A percentile compares a stretch with the other conserved stretches of the same genome.
Evolutionary conservation across 2,329 filamentous ascomycete genomes (phyloP).

Genomic region (Coniella lustricola): DNA sequence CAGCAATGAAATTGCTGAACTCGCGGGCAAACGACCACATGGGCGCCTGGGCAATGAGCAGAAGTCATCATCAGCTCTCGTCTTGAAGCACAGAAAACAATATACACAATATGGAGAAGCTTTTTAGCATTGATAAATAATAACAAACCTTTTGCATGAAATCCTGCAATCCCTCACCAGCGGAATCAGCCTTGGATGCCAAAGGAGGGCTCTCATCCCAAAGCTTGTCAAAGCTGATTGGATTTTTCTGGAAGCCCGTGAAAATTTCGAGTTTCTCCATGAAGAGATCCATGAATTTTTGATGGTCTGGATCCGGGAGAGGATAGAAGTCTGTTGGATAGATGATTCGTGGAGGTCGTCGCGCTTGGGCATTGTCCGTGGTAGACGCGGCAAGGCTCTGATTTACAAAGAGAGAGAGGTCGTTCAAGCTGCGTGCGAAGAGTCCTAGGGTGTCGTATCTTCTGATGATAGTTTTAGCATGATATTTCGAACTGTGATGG

Average conservation of each 20-base stretch:
- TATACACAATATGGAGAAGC: too few species aligned
- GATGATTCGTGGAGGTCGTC: constrained; percentile 4
- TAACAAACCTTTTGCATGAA: constrained; percentile 9
- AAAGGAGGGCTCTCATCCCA: constrained; percentile 7
- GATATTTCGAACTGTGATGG: neutral
- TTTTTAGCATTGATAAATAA: too few species aligned
- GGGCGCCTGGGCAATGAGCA: constrained; percentile 3
- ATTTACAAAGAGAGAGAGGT: constrained; percentile 4
- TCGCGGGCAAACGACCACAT: constrained; percentile 12
- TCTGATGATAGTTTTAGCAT: neutral
- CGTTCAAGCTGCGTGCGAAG: constrained; percentile 4
- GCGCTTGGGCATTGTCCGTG: neutral
- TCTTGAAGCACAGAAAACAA: neutral
- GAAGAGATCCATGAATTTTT: constrained; percentile 7
- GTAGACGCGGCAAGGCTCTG: constrained; percentile 6
- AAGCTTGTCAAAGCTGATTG: constrained; percentile 2
- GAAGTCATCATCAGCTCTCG: neutral
- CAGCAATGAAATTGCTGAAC: neutral
- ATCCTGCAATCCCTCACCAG: neutral
- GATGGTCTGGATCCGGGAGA: constrained; percentile 1
- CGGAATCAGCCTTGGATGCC: neutral
- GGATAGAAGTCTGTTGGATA: constrained; percentile 12
- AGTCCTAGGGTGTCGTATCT: constrained; percentile 13
- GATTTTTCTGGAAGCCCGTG: neutral
- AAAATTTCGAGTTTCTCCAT: constrained; percentile 6